A percentile compares a stretch with the other conserved stretches of the same genome.
These are phyloP conservation scores for Vitis rupestris DNA, from an alignment of 164 flowering plant species.

Conservation along the genomic window DNA sequence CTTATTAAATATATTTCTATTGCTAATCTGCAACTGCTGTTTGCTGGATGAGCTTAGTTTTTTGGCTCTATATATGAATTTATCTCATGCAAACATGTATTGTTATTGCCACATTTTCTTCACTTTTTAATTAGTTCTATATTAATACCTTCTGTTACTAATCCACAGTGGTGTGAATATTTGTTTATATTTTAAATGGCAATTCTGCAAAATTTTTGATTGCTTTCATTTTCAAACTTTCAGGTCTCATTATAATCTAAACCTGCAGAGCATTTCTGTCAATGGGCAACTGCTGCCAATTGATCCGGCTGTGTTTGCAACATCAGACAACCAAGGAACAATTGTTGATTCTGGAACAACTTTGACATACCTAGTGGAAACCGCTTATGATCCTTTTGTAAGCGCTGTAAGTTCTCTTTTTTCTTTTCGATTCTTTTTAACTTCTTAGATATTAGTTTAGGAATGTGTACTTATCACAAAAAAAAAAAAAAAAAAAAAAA, in stretches of 20 bases:
- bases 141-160: too few species aligned
- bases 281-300: constrained; percentile 53
- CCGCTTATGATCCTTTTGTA: constrained; percentile 65
- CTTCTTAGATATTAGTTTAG: too few species aligned
- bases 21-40: too few species aligned
- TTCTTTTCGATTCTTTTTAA: background rate
- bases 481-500: too few species aligned
- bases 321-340: constrained; percentile 55
- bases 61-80: too few species aligned
- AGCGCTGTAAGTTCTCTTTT: constrained; percentile 43
- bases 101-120: too few species aligned
- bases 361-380: constrained; percentile 61
- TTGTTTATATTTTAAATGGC: too few species aligned
- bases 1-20: too few species aligned
- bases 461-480: too few species aligned
- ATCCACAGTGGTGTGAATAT: background rate
- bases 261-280: constrained; percentile 62
- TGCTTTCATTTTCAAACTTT: constrained; percentile 13
- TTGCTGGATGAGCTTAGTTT: too few species aligned
- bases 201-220: constrained; percentile 4
- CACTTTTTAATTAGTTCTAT: too few species aligned
- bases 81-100: too few species aligned
- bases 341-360: constrained; percentile 75
- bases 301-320: constrained; percentile 51
- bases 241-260: constrained; percentile 71